Percentiles rank a stretch among this genome's conserved stretches.
Conservation (phyloP, 2,329 filamentous ascomycete genomes). For the Xylaria sp. region DNA sequence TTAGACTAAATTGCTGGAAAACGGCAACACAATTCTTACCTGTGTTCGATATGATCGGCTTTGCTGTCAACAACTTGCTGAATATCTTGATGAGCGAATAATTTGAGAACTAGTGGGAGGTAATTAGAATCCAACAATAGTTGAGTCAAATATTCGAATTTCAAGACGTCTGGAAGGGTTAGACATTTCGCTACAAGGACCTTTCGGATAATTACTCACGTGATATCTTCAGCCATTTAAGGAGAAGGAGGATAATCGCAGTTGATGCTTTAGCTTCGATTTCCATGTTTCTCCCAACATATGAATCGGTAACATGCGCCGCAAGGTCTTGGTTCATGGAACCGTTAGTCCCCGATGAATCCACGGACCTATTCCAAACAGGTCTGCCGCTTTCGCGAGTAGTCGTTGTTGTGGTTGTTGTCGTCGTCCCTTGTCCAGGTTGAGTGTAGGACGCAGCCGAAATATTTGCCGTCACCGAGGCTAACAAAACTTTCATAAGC, state of each 20-base stretch:
- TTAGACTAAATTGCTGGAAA: slow-evolving; percentile 37
- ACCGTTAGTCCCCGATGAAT: slow-evolving; percentile 49
- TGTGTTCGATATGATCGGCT: slow-evolving; percentile 83
- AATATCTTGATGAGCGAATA: slow-evolving; percentile 93
- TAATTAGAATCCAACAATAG: slow-evolving; percentile 95
- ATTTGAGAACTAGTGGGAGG: slow-evolving; percentile 88
- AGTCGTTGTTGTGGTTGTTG: slow-evolving; percentile 55
- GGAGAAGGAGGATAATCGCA: slow-evolving; percentile 83
- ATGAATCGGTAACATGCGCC: slow-evolving; percentile 79
- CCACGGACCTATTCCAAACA: slow-evolving; percentile 48
- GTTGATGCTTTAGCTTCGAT: slow-evolving; percentile 92
- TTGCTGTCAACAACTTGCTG: slow-evolving; percentile 89
- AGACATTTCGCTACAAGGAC: slow-evolving; percentile 1
- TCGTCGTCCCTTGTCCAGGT: slow-evolving; percentile 55
- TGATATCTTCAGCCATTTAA: slow-evolving; percentile 97
- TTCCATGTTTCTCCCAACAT: slow-evolving; percentile 80
- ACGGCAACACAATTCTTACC: slow-evolving; percentile 62
- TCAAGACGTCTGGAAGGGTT: slow-evolving; percentile 77
- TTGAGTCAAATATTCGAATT: slow-evolving; percentile 96
- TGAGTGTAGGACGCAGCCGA: slow-evolving; percentile 64
- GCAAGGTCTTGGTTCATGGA: slow-evolving; percentile 53
- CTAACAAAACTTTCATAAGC: slow-evolving; percentile 85
- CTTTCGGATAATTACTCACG: slow-evolving; percentile 68
- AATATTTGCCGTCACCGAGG: slow-evolving; percentile 88
- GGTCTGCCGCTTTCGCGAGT: slow-evolving; percentile 56